Conservation (phyloP, 2,329 filamentous ascomycete species). For the Trichophyton benhamiae region DNA sequence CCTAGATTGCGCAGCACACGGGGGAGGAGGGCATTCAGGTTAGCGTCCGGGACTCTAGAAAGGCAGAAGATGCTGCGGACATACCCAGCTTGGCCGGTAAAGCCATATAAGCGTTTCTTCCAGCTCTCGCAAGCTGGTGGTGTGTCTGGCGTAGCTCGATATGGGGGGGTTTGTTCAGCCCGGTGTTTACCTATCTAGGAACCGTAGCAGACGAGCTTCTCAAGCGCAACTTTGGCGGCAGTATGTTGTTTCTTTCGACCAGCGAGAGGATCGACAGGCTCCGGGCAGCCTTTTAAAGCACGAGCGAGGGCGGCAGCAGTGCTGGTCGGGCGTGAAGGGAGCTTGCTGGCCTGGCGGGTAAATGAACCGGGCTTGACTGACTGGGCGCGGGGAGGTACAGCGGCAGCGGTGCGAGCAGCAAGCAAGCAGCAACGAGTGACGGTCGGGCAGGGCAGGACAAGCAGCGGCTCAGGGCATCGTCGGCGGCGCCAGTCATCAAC, state of each 20-base stretch:
- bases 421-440: neutral
- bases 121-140: neutral
- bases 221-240: neutral
- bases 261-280: neutral
- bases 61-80: neutral
- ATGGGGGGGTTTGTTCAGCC: neutral
- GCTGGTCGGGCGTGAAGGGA: neutral
- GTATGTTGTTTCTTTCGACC: neutral
- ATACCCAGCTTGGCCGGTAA: neutral
- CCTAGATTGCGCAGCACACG: slow-evolving; percentile 22
- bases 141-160: neutral
- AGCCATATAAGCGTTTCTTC: neutral
- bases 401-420: neutral
- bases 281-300: neutral
- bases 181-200: neutral
- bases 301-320: neutral
- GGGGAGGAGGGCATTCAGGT: neutral
- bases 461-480: no score
- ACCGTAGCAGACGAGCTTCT: neutral
- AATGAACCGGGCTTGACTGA: neutral
- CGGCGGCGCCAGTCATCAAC: no score
- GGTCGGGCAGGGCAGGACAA: no score
- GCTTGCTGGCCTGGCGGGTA: neutral
- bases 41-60: neutral
- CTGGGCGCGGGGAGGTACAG: neutral